Percentiles rank a stretch among this genome's conserved stretches.
Conservation (phyloP, 2,329 filamentous ascomycete genomes). For the Stagonosporopsis chrysanthemi region DNA sequence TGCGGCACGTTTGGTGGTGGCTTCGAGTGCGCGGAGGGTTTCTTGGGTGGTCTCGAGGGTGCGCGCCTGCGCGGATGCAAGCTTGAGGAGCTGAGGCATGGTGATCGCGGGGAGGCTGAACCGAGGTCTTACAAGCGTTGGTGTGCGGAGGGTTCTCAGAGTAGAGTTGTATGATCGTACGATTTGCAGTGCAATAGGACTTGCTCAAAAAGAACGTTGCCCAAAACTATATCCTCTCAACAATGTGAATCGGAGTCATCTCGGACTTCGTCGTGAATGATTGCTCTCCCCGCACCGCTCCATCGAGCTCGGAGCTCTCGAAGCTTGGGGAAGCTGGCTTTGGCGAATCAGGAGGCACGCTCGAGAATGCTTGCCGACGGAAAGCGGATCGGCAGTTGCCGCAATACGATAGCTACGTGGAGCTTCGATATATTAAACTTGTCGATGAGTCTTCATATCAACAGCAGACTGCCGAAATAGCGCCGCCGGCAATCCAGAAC, state of each 20-base stretch:
- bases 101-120: background rate
- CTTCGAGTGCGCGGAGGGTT: conserved; percentile 72
- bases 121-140: background rate
- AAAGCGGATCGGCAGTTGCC: conserved; percentile 8
- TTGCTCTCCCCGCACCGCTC: conserved; percentile 5
- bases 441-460: background rate
- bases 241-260: background rate
- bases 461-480: background rate
- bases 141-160: background rate
- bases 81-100: conserved; percentile 56
- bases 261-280: background rate
- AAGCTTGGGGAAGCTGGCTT: conserved; percentile 8
- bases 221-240: background rate
- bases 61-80: conserved; percentile 59
- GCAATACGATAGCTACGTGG: background rate
- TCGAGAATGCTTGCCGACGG: conserved; percentile 4
- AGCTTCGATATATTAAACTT: background rate
- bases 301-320: conserved; percentile 4
- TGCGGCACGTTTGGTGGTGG: conserved; percentile 70
- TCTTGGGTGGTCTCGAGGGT: conserved; percentile 57
- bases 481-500: background rate
- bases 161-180: background rate
- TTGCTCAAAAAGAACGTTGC: background rate
- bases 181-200: background rate
- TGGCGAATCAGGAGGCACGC: conserved; percentile 10